Evolutionary conservation across 192 early-diverging fungal species (phyloP).

Genomic region (Podila clonocystis): DNA sequence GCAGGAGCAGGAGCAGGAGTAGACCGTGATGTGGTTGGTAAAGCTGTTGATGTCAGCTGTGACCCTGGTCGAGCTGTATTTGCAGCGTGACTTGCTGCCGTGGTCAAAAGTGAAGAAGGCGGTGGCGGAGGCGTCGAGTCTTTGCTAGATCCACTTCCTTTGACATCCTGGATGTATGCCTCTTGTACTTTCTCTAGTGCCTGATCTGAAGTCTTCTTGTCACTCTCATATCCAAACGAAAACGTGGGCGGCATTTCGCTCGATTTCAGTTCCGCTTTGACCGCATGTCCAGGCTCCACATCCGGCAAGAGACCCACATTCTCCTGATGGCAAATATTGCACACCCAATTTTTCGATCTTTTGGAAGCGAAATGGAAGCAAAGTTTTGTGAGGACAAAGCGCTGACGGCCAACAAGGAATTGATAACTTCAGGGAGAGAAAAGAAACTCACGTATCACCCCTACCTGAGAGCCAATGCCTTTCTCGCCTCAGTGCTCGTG

Average conservation of each 20-base stretch:
- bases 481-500: conserved; percentile 71
- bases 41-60: too few species aligned
- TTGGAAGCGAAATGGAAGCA: neutral
- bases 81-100: too few species aligned
- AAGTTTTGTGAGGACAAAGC: neutral
- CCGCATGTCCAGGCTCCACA: conserved; percentile 35
- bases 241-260: conserved; percentile 40
- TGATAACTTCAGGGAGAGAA: too few species aligned
- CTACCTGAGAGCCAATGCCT: conserved; percentile 66
- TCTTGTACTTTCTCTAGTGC: neutral
- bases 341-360: conserved; percentile 54
- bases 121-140: too few species aligned
- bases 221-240: conserved; percentile 44
- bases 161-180: neutral
- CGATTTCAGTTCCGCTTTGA: conserved; percentile 35
- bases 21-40: too few species aligned
- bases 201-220: conserved; percentile 29
- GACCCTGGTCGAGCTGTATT: too few species aligned
- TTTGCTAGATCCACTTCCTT: neutral
- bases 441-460: neutral
- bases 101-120: too few species aligned
- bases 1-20: too few species aligned
- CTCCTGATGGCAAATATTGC: conserved; percentile 35
- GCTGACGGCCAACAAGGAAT: too few species aligned
- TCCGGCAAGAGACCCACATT: conserved; percentile 51